These are phyloP conservation scores for Anthracocystis panici-leucophaei DNA, from an alignment of 1,284 basidiomycete species.

Conservation along the genomic window DNA sequence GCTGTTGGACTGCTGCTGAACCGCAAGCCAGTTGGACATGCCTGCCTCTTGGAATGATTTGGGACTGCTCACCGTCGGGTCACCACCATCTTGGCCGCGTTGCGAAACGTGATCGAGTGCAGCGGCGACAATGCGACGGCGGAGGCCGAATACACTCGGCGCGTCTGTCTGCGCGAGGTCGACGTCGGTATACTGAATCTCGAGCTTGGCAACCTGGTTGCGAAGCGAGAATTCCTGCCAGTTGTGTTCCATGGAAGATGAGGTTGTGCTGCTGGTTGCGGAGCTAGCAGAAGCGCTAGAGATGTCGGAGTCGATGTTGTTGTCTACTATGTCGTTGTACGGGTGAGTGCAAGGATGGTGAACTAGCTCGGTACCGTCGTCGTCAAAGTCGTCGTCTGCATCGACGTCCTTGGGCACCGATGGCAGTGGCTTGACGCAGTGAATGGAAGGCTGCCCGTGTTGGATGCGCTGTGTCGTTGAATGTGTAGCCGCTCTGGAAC, in stretches of 20 bases:
- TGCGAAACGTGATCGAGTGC: slow-evolving; percentile 27
- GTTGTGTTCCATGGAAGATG: slow-evolving; percentile 37
- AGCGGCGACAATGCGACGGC: slow-evolving; percentile 41
- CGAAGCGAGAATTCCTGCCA: slow-evolving; percentile 41
- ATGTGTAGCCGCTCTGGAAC: neutral
- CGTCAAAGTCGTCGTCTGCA: slow-evolving; percentile 22
- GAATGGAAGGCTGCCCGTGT: neutral
- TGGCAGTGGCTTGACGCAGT: slow-evolving; percentile 24
- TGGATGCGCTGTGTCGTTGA: neutral
- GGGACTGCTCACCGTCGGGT: neutral
- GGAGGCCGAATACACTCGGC: slow-evolving; percentile 45
- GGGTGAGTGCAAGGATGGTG: slow-evolving; percentile 1
- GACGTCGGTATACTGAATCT: slow-evolving; percentile 28
- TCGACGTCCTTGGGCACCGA: slow-evolving; percentile 36
- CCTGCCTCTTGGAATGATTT: slow-evolving; percentile 17
- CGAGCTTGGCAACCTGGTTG: slow-evolving; percentile 39
- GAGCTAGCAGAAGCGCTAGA: slow-evolving; percentile 28
- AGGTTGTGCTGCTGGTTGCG: slow-evolving; percentile 18
- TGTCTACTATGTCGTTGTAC: slow-evolving; percentile 8
- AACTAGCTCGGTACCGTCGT: slow-evolving; percentile 19
- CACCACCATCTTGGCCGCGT: neutral
- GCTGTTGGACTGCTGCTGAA: slow-evolving; percentile 2
- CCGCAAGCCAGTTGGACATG: slow-evolving; percentile 24
- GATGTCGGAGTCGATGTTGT: slow-evolving; percentile 41
- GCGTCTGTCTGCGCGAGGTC: slow-evolving; percentile 34